Evolutionary conservation across 164 flowering plant genomes (phyloP).

Genomic region (Vitis rupestris): DNA sequence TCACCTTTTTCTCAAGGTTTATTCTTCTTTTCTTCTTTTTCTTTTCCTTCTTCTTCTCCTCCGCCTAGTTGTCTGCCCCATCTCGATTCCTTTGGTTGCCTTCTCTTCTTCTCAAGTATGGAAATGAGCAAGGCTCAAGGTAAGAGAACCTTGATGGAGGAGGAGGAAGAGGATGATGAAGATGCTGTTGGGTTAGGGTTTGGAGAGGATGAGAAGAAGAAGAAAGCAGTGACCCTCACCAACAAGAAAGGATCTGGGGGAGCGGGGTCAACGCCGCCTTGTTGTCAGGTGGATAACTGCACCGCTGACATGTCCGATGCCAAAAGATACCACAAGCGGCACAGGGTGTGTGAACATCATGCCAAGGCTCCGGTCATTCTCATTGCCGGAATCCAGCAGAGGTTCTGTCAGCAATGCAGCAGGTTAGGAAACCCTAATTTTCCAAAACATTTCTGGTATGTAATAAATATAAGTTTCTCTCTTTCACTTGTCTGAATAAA

Average conservation of each 20-base stretch:
- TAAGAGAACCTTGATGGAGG: slow-evolving; percentile 34
- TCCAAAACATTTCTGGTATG: not conserved
- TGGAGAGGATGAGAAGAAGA: slow-evolving; percentile 34
- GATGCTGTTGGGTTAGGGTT: slow-evolving; percentile 12
- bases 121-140: slow-evolving; percentile 29
- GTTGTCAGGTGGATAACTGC: slow-evolving; percentile 78
- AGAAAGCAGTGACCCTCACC: slow-evolving; percentile 7
- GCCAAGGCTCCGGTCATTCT: slow-evolving; percentile 66
- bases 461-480: not conserved
- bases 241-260: slow-evolving; percentile 15
- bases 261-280: slow-evolving; percentile 24
- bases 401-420: slow-evolving; percentile 98
- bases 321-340: slow-evolving; percentile 67
- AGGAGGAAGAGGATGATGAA: slow-evolving; percentile 43
- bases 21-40: slow-evolving; percentile 5
- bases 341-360: slow-evolving; percentile 78
- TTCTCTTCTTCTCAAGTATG: slow-evolving; percentile 18
- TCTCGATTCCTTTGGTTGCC: not conserved
- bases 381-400: slow-evolving; percentile 53
- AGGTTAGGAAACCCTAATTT: slow-evolving; percentile 48
- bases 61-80: not conserved
- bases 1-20: not conserved
- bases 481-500: not conserved
- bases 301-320: slow-evolving; percentile 50
- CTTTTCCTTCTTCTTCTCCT: slow-evolving; percentile 1